phyloP scores from a whole-genome alignment of 306 rosid genomes.

The Prunus mongolica region DNA sequence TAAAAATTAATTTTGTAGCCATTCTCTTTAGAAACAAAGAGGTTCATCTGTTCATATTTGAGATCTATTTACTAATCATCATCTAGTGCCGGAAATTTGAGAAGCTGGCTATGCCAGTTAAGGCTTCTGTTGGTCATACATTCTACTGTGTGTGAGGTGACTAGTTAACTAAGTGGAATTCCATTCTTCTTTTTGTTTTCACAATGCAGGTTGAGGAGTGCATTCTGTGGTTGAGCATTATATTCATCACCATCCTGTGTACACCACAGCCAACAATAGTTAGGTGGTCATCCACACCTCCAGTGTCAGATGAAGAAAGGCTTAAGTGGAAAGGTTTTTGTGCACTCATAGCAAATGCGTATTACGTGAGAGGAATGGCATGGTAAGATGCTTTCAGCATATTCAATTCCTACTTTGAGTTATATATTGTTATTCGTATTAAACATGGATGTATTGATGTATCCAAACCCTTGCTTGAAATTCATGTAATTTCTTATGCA shows the following conservation, averaged over 20 bases:
- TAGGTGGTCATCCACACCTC: constrained; percentile 90
- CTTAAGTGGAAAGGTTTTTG: constrained; percentile 98
- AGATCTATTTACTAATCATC: background rate
- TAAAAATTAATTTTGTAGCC: background rate
- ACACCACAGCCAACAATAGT: constrained; percentile 96
- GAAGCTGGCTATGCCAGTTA: background rate
- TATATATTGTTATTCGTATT: background rate
- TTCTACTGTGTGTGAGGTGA: background rate
- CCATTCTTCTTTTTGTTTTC: constrained; percentile 8
- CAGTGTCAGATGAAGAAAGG: constrained; percentile 83
- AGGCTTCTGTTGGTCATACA: background rate
- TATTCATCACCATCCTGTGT: constrained; percentile 91
- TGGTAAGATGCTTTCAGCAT: constrained; percentile 51
- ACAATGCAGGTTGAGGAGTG: constrained; percentile 79
- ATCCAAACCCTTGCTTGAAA: background rate
- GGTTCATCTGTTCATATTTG: background rate
- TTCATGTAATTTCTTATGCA: background rate
- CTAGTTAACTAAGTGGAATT: background rate
- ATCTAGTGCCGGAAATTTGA: background rate
- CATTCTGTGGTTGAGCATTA: constrained; percentile 88
- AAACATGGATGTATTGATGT: background rate
- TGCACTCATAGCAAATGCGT: constrained; percentile 93
- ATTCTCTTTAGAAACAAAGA: background rate
- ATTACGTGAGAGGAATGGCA: constrained; percentile 93
- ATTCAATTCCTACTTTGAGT: background rate